These are phyloP conservation scores for Curvularia sp. DNA, from an alignment of 2,329 filamentous ascomycete species.

Conservation along the genomic window DNA sequence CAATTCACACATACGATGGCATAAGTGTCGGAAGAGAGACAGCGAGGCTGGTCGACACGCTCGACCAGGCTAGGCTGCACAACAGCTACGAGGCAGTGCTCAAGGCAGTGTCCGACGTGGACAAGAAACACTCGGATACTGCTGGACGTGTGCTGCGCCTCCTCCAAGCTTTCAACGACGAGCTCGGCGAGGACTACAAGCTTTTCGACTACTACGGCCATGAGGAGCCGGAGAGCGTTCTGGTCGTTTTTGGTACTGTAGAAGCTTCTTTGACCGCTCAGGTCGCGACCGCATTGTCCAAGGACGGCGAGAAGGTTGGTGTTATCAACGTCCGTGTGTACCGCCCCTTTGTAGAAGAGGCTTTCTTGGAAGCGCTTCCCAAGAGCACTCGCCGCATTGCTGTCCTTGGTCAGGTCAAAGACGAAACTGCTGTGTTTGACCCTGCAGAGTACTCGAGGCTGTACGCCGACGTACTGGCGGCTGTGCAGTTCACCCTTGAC, in stretches of 20 bases:
- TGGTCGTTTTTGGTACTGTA: constrained; percentile 91
- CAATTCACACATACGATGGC: constrained; percentile 87
- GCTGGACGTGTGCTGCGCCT: constrained; percentile 76
- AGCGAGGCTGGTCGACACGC: constrained; percentile 79
- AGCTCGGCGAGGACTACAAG: constrained; percentile 91
- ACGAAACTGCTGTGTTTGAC: constrained; percentile 76
- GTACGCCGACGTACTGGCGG: constrained; percentile 88
- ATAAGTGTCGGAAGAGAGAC: constrained; percentile 84
- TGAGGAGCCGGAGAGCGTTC: constrained; percentile 75
- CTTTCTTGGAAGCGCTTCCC: constrained; percentile 84
- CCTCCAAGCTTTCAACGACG: constrained; percentile 79
- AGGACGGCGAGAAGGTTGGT: constrained; percentile 78
- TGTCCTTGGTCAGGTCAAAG: constrained; percentile 86
- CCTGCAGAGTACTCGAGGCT: constrained; percentile 80
- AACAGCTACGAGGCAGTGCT: constrained; percentile 72
- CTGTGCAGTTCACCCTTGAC: constrained; percentile 72
- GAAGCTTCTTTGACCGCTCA: constrained; percentile 88
- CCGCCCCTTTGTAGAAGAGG: constrained; percentile 92
- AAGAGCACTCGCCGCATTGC: constrained; percentile 76
- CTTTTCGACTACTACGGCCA: constrained; percentile 96
- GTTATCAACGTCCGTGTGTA: constrained; percentile 93
- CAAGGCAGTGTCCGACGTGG: constrained; percentile 66
- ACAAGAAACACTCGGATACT: constrained; percentile 72
- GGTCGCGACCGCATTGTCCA: constrained; percentile 74
- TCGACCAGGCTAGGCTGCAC: constrained; percentile 74